Evolutionary conservation across 768 basidiomycete species (phyloP).

Genomic region (Phallus indusiatus): DNA sequence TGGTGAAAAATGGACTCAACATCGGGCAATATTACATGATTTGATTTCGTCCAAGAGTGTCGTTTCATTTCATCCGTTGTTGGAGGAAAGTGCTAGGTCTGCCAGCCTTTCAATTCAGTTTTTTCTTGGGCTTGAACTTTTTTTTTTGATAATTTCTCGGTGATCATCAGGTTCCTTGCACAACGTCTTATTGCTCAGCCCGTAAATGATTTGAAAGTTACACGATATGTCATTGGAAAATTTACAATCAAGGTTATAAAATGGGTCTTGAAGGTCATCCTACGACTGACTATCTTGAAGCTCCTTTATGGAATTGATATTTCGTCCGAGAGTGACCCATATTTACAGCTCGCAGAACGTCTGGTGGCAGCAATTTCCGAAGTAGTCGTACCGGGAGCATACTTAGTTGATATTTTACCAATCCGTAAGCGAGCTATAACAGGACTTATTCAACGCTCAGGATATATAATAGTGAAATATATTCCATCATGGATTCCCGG

Average conservation of each 20-base stretch:
- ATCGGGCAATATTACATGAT: constrained; percentile 6
- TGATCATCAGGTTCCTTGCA: constrained; percentile 19
- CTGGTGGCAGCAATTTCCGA: constrained; percentile 35
- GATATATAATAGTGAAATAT: constrained; percentile 12
- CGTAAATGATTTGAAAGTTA: constrained; percentile 19
- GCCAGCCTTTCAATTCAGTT: no score
- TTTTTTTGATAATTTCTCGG: neutral
- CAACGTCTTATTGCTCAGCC: constrained; percentile 20
- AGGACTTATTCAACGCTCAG: neutral
- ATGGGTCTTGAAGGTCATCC: neutral
- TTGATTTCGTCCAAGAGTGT: constrained; percentile 22
- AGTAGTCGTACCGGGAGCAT: constrained; percentile 40
- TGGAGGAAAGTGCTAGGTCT: constrained; percentile 18
- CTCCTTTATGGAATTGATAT: constrained; percentile 1
- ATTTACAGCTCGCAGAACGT: neutral
- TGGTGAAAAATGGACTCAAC: constrained; percentile 3
- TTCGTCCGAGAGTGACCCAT: neutral
- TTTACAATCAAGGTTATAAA: neutral
- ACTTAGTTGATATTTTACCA: constrained; percentile 45
- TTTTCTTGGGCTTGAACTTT: neutral
- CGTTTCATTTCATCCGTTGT: constrained; percentile 22
- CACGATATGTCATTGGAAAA: constrained; percentile 11
- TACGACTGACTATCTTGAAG: neutral
- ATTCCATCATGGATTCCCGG: constrained; percentile 21
- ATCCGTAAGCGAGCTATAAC: constrained; percentile 18